A percentile compares a stretch with the other conserved stretches of the same genome.
Conservation (phyloP, 2,329 filamentous ascomycete species). For the Fusarium neocosmosporiellum region DNA sequence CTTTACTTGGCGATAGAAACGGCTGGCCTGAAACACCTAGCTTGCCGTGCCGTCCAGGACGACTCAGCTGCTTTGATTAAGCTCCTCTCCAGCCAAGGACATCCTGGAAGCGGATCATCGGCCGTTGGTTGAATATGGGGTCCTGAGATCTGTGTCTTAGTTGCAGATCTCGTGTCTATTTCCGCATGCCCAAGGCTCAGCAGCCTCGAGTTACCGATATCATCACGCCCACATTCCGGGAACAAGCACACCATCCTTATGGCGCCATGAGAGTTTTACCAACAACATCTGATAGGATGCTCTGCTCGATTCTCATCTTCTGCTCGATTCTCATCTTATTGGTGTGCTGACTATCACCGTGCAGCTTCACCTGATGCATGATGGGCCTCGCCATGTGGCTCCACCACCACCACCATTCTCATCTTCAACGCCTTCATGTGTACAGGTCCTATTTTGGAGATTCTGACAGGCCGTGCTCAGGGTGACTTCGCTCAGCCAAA, state of each 20-base stretch:
- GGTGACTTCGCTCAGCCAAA: slow-evolving; percentile 9
- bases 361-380: slow-evolving; percentile 27
- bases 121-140: background rate
- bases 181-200: slow-evolving; percentile 13
- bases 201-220: background rate
- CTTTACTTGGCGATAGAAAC: slow-evolving; percentile 21
- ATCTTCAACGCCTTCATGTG: slow-evolving; percentile 16
- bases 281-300: slow-evolving; percentile 11
- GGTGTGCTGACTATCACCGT: slow-evolving; percentile 27
- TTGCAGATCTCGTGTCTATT: slow-evolving; percentile 20
- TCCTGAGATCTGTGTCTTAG: background rate
- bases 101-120: slow-evolving; percentile 12
- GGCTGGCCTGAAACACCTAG: slow-evolving; percentile 14
- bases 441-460: slow-evolving; percentile 5
- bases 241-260: slow-evolving; percentile 6
- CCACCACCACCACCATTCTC: slow-evolving; percentile 9
- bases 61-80: background rate
- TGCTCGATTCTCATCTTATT: slow-evolving; percentile 9
- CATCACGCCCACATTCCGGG: slow-evolving; percentile 5
- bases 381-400: slow-evolving; percentile 26
- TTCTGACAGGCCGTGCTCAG: background rate
- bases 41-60: slow-evolving; percentile 2
- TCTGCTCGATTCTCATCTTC: slow-evolving; percentile 1
- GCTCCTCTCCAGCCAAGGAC: background rate
- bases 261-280: background rate